Base-by-base conservation (phyloP, 2,329 filamentous ascomycete genomes). In the Penicillium freii region DNA sequence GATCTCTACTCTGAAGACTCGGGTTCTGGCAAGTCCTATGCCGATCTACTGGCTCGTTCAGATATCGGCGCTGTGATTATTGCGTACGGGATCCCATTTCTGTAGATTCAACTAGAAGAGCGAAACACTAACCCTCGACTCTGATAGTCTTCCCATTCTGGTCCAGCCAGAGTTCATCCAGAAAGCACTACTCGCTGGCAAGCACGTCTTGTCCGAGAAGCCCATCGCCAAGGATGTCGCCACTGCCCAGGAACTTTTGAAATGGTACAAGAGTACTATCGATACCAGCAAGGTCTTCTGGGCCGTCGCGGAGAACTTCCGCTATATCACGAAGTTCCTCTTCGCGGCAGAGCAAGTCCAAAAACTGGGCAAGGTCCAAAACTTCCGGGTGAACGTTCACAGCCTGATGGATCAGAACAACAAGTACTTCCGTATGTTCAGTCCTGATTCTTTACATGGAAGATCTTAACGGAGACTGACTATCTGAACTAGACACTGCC, bases 1-100 rank as follows among this genome's bases (percentile, higher is more conserved):
- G 80, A 82, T 31, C 68, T 85, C 49, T 85, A 84, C 71, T 83
- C 82, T 38, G 82, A 84, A 15, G 83, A 86, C 58, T 75, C 75
- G 5, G 75, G 75, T 0, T 57, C 75, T 6, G 78, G 75, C 5
- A 78, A 78, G 53, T 69, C 64, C 3, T 81, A 78, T 29, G 69
- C 73, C 8, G 78, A 80, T 47, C 68, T 84, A 2, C 73, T 84
- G 23, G 69, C 73, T 40, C 74, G 81, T 8, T 58, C 73, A 5
- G 82, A 84, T 62, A 77, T 84, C 49, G 66, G 70, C 13, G 82
- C 76, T 38, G 78, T 84, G 6, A 78, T 82, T 27, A 80, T 84
- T 51, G 80, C 78, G 75, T 81, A 69, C 45, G 73, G 70, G 19
- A 9, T 31, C 23, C 34, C n/a, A 7, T 29, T 39, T 11, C 17